Evolutionary conservation across 2,329 filamentous ascomycete genomes (phyloP).

Genomic region (Lecanicillium sp.): DNA sequence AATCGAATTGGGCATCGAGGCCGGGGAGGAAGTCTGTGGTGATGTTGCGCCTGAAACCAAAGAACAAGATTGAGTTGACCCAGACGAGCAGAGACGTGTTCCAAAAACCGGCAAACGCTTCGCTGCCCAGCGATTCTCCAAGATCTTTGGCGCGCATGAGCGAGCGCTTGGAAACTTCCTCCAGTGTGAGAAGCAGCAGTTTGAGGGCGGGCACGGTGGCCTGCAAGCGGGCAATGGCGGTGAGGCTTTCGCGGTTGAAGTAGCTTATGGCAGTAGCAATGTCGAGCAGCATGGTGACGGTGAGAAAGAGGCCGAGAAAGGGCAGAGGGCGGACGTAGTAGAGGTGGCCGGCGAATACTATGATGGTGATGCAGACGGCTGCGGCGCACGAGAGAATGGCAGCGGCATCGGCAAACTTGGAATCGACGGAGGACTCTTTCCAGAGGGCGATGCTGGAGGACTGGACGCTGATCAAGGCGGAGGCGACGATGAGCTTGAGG

Average conservation of each 20-base stretch:
- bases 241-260: constrained; percentile 24
- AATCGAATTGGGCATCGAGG: background rate
- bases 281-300: constrained; percentile 28
- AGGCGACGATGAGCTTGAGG: constrained; percentile 16
- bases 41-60: background rate
- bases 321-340: constrained; percentile 26
- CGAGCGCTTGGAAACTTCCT: constrained; percentile 25
- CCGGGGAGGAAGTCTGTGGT: background rate
- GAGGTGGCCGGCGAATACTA: constrained; percentile 29
- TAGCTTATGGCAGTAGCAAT: constrained; percentile 26
- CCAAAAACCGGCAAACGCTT: constrained; percentile 19
- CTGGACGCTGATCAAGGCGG: constrained; percentile 13
- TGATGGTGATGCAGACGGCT: constrained; percentile 19
- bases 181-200: constrained; percentile 23
- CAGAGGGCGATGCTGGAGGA: constrained; percentile 23
- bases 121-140: constrained; percentile 12
- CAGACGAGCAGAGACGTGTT: background rate
- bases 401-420: constrained; percentile 24
- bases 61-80: background rate
- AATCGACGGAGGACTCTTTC: constrained; percentile 13
- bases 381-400: constrained; percentile 23
- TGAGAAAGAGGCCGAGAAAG: constrained; percentile 27
- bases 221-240: constrained; percentile 22
- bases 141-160: constrained; percentile 1
- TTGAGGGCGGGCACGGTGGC: constrained; percentile 23